phyloP scores from a whole-genome alignment of 768 basidiomycete genomes.

The Lentinula edodes region DNA sequence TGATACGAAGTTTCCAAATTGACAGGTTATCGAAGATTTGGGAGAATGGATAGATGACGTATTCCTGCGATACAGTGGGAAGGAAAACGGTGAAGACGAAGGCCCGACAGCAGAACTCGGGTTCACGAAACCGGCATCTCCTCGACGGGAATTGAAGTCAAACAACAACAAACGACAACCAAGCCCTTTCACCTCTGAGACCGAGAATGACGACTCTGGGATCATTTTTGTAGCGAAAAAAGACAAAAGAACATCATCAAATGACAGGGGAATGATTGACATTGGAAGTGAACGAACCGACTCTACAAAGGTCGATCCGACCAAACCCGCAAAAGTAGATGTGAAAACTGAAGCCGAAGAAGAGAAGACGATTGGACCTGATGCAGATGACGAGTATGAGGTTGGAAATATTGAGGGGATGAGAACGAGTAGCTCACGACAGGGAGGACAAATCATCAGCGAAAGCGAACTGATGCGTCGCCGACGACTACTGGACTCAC shows the following conservation, averaged over 20 bases:
- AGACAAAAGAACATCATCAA: slow-evolving; percentile 21
- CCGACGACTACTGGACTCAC: slow-evolving; percentile 69
- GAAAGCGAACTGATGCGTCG: slow-evolving; percentile 77
- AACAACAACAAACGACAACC: slow-evolving; percentile 3
- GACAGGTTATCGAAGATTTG: slow-evolving; percentile 65
- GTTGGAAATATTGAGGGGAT: background rate
- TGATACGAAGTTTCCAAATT: background rate
- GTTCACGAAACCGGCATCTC: background rate
- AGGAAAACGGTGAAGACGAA: slow-evolving; percentile 8
- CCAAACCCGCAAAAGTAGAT: background rate
- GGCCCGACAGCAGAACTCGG: slow-evolving; percentile 7
- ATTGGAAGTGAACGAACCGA: slow-evolving; percentile 4
- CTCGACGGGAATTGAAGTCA: background rate
- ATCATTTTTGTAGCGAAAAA: slow-evolving; percentile 70
- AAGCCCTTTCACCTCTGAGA: slow-evolving; percentile 39
- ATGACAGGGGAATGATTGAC: slow-evolving; percentile 2
- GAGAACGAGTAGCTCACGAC: slow-evolving; percentile 25
- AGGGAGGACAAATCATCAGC: slow-evolving; percentile 64
- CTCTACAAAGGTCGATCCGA: slow-evolving; percentile 6
- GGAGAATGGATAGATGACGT: slow-evolving; percentile 89
- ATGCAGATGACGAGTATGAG: background rate
- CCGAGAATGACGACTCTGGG: slow-evolving; percentile 60
- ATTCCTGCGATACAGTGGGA: slow-evolving; percentile 40
- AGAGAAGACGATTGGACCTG: background rate
- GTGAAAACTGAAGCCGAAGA: slow-evolving; percentile 6